phyloP scores from a whole-genome alignment of 441 rosid genomes.

The Manihot esculenta region DNA sequence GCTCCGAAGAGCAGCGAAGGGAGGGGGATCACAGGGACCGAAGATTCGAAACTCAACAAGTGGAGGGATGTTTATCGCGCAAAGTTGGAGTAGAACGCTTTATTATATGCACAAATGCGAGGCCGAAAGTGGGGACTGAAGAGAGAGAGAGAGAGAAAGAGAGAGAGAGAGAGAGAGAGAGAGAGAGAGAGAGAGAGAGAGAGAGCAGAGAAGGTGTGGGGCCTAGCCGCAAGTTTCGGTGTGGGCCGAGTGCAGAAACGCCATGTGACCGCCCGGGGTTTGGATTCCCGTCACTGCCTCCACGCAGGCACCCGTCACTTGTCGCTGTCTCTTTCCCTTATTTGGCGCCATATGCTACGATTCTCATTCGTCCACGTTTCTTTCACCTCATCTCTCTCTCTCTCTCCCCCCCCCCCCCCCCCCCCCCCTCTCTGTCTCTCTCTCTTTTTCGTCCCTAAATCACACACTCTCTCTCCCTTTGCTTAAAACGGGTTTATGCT shows the following conservation, averaged over 20 bases:
- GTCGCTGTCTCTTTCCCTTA: neutral
- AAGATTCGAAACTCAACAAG: too few species aligned
- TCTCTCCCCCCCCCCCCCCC: too few species aligned
- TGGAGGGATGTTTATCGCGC: too few species aligned
- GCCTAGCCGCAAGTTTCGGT: constrained; percentile 24
- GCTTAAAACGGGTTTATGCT: too few species aligned
- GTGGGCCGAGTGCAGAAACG: neutral
- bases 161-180: too few species aligned
- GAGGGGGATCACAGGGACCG: constrained; percentile 16
- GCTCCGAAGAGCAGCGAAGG: constrained; percentile 34
- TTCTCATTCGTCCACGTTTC: constrained; percentile 31
- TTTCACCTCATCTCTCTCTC: neutral
- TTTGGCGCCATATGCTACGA: constrained; percentile 33
- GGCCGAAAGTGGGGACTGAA: neutral
- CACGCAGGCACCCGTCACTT: neutral
- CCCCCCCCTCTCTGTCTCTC: neutral
- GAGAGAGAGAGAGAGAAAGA: neutral
- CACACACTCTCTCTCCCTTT: neutral
- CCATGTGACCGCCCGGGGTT: constrained; percentile 13
- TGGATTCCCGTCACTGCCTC: constrained; percentile 11
- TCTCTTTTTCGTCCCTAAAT: too few species aligned
- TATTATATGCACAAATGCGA: too few species aligned
- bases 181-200: too few species aligned
- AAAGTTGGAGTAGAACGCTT: too few species aligned
- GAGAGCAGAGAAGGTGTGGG: constrained; percentile 21